Percentiles rank a stretch among this genome's conserved stretches.
Conservation (phyloP, 2,329 filamentous ascomycete genomes). For the Aspergillus sp. region DNA sequence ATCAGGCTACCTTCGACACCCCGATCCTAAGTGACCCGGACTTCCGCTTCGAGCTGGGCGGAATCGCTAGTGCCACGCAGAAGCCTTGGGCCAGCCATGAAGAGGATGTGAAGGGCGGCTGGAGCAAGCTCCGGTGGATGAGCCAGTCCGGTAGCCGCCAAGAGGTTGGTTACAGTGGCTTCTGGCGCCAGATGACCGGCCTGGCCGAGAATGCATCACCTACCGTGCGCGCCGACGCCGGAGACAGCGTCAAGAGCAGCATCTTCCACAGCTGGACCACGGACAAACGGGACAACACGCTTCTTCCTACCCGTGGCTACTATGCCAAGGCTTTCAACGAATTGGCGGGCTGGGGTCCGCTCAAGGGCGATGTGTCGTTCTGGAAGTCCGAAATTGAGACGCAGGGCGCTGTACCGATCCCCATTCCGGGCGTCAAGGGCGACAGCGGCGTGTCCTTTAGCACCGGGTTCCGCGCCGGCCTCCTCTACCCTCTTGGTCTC, state of each 20-base stretch:
- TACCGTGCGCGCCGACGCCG: slow-evolving; percentile 78
- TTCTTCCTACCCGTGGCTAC: slow-evolving; percentile 80
- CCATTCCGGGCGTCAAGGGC: slow-evolving; percentile 65
- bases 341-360: slow-evolving; percentile 78
- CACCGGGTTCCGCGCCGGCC: slow-evolving; percentile 73
- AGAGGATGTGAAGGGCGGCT: slow-evolving; percentile 76
- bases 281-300: slow-evolving; percentile 78
- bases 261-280: slow-evolving; percentile 76
- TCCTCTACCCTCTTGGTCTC: slow-evolving; percentile 77
- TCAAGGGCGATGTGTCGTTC: slow-evolving; percentile 89
- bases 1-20: slow-evolving; percentile 79
- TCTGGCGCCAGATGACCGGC: slow-evolving; percentile 86
- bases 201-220: slow-evolving; percentile 73
- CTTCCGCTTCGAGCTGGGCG: slow-evolving; percentile 73
- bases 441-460: slow-evolving; percentile 79
- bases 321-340: slow-evolving; percentile 75
- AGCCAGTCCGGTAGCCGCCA: slow-evolving; percentile 65
- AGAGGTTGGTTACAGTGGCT: slow-evolving; percentile 73
- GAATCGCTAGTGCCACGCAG: slow-evolving; percentile 75
- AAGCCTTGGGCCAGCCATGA: slow-evolving; percentile 95
- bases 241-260: slow-evolving; percentile 86
- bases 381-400: slow-evolving; percentile 87
- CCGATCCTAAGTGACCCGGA: slow-evolving; percentile 84
- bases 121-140: slow-evolving; percentile 73
- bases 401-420: slow-evolving; percentile 70